Conservation (phyloP, 2,329 filamentous ascomycete species). For the Aureobasidium namibiae region DNA sequence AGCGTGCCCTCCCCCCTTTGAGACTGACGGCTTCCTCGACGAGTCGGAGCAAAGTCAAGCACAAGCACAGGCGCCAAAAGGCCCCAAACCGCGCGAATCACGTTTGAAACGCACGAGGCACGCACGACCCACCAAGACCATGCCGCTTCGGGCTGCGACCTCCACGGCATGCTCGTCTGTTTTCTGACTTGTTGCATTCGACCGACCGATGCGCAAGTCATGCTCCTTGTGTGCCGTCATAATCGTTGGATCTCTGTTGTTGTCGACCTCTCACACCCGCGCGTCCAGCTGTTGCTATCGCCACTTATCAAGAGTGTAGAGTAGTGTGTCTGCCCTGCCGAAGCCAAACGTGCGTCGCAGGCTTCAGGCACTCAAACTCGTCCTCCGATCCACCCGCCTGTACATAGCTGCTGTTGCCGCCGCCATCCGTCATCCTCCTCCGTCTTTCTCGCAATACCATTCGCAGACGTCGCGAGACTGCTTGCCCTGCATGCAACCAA, state of each 20-base stretch:
- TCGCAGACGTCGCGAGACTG: conserved; percentile 1
- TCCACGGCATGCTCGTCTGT: conserved; percentile 1
- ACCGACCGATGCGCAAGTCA: not conserved
- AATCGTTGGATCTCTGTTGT: not conserved
- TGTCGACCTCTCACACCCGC: not conserved
- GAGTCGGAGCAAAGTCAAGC: conserved; percentile 10
- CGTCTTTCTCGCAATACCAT: not conserved
- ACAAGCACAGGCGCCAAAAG: conserved; percentile 5
- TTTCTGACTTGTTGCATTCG: not conserved
- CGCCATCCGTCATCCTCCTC: conserved; percentile 3
- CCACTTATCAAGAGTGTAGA: not conserved
- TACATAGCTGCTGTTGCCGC: conserved; percentile 6
- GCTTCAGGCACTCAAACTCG: not conserved
- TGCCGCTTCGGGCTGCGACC: not conserved
- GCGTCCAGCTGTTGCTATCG: conserved; percentile 1
- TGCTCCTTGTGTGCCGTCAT: conserved; percentile 3
- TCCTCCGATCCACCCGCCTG: not conserved
- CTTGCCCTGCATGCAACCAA: conserved; percentile 1
- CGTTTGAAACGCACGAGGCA: conserved; percentile 10
- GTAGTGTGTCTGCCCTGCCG: no score
- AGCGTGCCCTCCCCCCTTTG: conserved; percentile 8
- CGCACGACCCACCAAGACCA: conserved; percentile 2
- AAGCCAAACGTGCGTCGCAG: not conserved
- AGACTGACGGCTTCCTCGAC: not conserved
- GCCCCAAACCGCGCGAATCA: conserved; percentile 9